Base-by-base conservation (phyloP, 2,329 filamentous ascomycete genomes). In the Pestalotiopsis sp. region DNA sequence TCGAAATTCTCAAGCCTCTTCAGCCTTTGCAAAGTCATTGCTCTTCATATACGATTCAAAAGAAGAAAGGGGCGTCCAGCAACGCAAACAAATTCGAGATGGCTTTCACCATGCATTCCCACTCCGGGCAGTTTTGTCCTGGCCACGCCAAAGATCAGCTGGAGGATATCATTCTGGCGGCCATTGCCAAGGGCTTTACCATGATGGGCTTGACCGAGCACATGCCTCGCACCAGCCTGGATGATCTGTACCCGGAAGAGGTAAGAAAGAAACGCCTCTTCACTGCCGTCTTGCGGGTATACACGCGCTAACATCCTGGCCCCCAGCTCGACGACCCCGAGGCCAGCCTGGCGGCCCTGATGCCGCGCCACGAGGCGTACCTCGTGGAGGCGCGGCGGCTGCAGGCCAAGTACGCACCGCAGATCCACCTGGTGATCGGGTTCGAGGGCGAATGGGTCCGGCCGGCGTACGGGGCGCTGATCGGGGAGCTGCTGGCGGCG, bases 61-160 rank as follows among this genome's bases (percentile, higher is more conserved):
- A 48, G 44, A 52, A 52, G 4, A 17, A 52, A 20, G n/a, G 9
- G 7, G 44, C n/a, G 6, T 9, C 7, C 30, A 35, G 7, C 30
- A 9, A 9, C 30, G 30, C 2, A 35, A 35, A 35, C 30, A 9
- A 20, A 22, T 9, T n/a, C 70, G 76, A 57, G 65, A 98, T 98
- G 96, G 94, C 95, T 1, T 97, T 97, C 82, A 97, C 96, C 4
- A 97, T 98, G 84, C 96, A 99, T 81, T 97, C 94, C 76, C 96
- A 99, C 82, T 98, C 96, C 48, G 96, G 96, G 71, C 93, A 99
- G 79, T 99, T 99, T 84, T 99, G 96, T 83, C 91, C 91, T 10
- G 89, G 91, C 73, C 96, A 99, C 83, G 96, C 96, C 64, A 89
- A 91, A 77, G 89, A 97, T 78, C 86, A 89, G 22, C 87, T 99